Percentiles rank a stretch among this genome's conserved stretches.
Conservation (phyloP, 148 eudicot species). For the Chenopodium album region DNA sequence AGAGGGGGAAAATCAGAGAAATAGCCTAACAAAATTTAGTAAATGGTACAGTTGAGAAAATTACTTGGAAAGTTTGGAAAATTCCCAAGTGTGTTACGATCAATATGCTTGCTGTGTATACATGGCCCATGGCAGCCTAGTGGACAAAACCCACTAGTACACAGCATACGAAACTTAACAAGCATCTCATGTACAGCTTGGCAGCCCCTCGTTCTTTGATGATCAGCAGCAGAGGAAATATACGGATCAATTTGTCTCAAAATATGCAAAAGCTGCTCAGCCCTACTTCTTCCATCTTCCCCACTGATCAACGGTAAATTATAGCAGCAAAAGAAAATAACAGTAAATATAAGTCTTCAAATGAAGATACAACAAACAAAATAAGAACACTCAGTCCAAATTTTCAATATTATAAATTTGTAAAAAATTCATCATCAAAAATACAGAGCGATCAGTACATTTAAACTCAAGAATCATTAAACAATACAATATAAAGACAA, state of each 20-base stretch:
- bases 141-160: constrained; percentile 77
- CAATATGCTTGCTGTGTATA: constrained; percentile 62
- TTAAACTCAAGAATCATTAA: neutral
- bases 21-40: neutral
- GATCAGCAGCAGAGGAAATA: constrained; percentile 81
- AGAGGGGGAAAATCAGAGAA: neutral
- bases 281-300: constrained; percentile 95
- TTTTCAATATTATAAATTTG: neutral
- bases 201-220: constrained; percentile 90
- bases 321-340: constrained; percentile 11
- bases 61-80: constrained; percentile 73
- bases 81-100: constrained; percentile 53
- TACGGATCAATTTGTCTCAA: constrained; percentile 85
- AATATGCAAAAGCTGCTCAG: constrained; percentile 89
- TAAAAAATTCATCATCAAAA: neutral
- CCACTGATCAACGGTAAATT: constrained; percentile 57
- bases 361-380: neutral
- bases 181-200: constrained; percentile 84
- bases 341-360: neutral
- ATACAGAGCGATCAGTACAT: neutral
- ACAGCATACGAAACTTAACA: constrained; percentile 71
- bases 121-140: constrained; percentile 89
- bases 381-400: neutral
- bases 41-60: neutral
- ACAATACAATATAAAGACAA: neutral